phyloP scores from a whole-genome alignment of 306 rosid genomes.

The Astragalus membranaceus region DNA sequence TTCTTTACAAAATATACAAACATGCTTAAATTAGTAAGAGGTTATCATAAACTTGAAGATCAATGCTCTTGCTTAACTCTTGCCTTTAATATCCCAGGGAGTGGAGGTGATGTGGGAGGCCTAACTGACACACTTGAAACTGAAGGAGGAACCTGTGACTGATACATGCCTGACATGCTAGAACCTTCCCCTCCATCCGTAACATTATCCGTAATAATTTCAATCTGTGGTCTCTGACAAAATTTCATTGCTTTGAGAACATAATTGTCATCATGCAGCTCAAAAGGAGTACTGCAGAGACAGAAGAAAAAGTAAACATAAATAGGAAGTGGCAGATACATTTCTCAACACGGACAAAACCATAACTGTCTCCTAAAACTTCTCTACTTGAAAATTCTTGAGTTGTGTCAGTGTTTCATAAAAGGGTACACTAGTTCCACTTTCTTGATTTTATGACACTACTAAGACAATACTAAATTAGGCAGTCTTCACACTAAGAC shows the following conservation, averaged over 20 bases:
- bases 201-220: conserved; percentile 40
- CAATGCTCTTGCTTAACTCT: conserved; percentile 86
- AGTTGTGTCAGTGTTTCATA: neutral
- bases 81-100: conserved; percentile 91
- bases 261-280: conserved; percentile 93
- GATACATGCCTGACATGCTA: conserved; percentile 60
- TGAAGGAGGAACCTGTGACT: conserved; percentile 43
- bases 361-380: neutral
- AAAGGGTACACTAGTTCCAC: conserved; percentile 10
- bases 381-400: neutral
- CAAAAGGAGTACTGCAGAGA: conserved; percentile 81
- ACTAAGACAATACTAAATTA: neutral
- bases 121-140: conserved; percentile 41
- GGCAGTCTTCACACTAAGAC: neutral
- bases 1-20: conserved; percentile 66
- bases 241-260: conserved; percentile 89
- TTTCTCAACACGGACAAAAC: neutral
- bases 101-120: conserved; percentile 84
- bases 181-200: conserved; percentile 71
- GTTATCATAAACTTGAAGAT: conserved; percentile 11
- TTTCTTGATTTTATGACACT: neutral
- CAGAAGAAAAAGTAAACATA: conserved; percentile 9
- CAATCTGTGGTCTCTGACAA: conserved; percentile 53
- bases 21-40: conserved; percentile 30
- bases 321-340: neutral